Base-by-base conservation (phyloP, 2,329 filamentous ascomycete species). In the Exophiala aquamarina region DNA sequence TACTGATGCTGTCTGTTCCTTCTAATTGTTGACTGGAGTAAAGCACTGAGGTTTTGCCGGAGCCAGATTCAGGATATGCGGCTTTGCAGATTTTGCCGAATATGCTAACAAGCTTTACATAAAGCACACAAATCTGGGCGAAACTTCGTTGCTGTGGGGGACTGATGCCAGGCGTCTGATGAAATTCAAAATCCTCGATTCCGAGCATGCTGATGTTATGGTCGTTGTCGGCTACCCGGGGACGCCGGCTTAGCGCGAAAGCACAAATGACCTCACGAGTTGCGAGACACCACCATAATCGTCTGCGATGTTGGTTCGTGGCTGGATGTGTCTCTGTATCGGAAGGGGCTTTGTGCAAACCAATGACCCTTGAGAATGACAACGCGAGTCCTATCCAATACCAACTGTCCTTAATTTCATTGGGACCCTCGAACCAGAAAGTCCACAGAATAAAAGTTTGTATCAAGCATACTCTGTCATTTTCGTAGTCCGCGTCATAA, bases 361-460 rank as follows among this genome's bases (percentile, higher is more conserved):
- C 90, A 55, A 96, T 95, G 7, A 90, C 95, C 67, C 95, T 89
- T 43, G 90, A 90, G 36, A 95, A 74, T 9, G 90, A 95, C 49
- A 95, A 87, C 33, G 91, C 91, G 29, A 96, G 88, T n/a, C 91
- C 92, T 5, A 91, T 82, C 91, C 91, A 96, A 65, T 96, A 90
- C 87, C 92, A 95, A 37, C 90, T 95, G 66, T 96, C 92, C 66
- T 96, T 96, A 65, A 95, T 89, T 65, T 96, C 91, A 68, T 96
- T 89, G 0, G 91, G 90, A 6, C 89, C 94, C 69, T 95, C 90
- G 66, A 95, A 96, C 86, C 92, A 96, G 66, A 95, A 95, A 3
- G 91, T 95, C 86, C 96, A 89, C 48, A 96, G 77, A 15, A 96
- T 75, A 18, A 96, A 75, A 3, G 87, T 85, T 68, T 96, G 92